Base-by-base conservation (phyloP, 495 filamentous ascomycete species). In the Xanthoparmelia taractica region DNA sequence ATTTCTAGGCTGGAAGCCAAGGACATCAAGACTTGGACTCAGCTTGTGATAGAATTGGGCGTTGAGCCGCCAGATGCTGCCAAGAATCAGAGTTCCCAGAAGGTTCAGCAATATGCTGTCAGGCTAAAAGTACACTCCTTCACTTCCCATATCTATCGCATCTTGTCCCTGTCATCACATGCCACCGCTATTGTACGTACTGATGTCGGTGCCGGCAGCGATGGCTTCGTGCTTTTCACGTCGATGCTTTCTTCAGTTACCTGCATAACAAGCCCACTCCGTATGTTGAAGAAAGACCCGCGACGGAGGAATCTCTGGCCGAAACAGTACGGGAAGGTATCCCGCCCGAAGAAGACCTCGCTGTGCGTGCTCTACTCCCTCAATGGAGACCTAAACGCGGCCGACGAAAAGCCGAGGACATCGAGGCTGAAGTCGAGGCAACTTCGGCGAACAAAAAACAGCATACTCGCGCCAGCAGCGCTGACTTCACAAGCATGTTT, bases 211-310 rank as follows among this genome's bases (percentile, higher is more conserved):
- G 18, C 61, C 65, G 64, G 34, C 63, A 96, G 89, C 84, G 94
- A 63, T 98, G 94, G 94, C 94, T 98, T 90, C 91, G 90, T 70
- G 93, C 94, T 1, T 96, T 96, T 90, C 94, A 97, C 71, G 84
- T 98, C 27, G 92, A 97, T 79, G 89, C 92, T 23, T 98, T 97
- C 72, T 97, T 97, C 72, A 91, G 96, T 69, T 97, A 90, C 71
- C 83, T 94, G 15, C 79, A 92, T 40, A 84, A 85, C 40, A 91
- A 93, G 60, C 79, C 82, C 20, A 91, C 96, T 73, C 67, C 80
- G 0, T 98, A 98, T 73, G 96, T 88, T 76, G 88, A 85, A 25
- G 85, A 96, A 60, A 83, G 96, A 13, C 94, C 94, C 8, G 75
- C 78, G 29, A 70, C 75, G 6, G 78, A 82, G 55, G 80, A 84